Base-by-base conservation (phyloP, 352 stramenopile species). In the Achlya hypogyna region DNA sequence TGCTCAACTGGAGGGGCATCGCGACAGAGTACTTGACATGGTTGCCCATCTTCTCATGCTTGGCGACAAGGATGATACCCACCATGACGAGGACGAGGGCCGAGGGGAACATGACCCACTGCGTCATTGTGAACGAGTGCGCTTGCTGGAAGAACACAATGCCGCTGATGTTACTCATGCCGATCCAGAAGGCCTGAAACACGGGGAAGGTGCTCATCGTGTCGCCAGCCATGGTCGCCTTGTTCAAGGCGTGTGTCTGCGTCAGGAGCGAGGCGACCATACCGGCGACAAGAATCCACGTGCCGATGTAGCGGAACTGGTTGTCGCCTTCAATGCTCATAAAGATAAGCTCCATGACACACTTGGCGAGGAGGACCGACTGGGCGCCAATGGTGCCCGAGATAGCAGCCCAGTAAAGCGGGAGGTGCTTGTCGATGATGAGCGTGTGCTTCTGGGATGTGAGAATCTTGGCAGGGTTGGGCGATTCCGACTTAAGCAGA, bases 121-220 rank as follows among this genome's bases (percentile, higher is more conserved):
- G 86, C 4, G 83, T 79, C 54, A 70, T 75, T 31, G 81, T 92
- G 53, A 95, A 95, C 62, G 77, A 79, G 69, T 91, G 82, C 51
- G 82, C 79, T 62, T 95, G 84, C 73, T 95, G 84, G 74, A 92
- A 95, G 56, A 91, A 95, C 10, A 95, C 84, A 54, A 93, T 84
- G 45, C 86, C 84, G 32, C 81, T 88, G 65, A 95, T 89, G 78
- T 92, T 92, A 62, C 81, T 91, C 79, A 91, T 89, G 22, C 73
- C 86, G 71, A 95, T 95, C 84, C 84, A 95, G 64, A 93, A 95
- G 25, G 82, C 83, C 70, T 95, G 84, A 72, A 95, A 95, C 12
- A 95, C 83, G 0, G 86, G 86, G 66, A 89, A 93, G 18, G 82
- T 77, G 64, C 81, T 90, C 84, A 95, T 93, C 18, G 83, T 92